Conservation (phyloP, 306 rosid genomes). For the Acacia confusa region DNA sequence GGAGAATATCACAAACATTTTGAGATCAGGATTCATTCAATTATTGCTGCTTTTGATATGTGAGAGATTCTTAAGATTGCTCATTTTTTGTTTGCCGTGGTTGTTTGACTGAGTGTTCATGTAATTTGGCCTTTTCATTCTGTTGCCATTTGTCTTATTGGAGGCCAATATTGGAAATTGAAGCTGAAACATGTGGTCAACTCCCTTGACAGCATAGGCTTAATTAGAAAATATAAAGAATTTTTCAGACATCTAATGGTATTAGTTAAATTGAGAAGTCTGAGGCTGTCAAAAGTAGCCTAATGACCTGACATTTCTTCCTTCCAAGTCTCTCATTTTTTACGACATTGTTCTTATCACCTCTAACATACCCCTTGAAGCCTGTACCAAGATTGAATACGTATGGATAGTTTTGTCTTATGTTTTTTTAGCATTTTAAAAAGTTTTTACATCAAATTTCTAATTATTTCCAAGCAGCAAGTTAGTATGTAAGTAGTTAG, state of each 20-base stretch:
- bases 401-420: background rate
- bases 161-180: conserved; percentile 59
- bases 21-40: conserved; percentile 82
- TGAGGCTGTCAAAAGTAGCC: background rate
- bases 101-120: conserved; percentile 81
- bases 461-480: background rate
- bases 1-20: conserved; percentile 53
- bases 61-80: conserved; percentile 42
- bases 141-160: conserved; percentile 64
- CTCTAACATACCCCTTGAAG: background rate
- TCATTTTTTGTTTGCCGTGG: conserved; percentile 61
- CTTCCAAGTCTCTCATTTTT: too few species aligned
- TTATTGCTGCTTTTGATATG: conserved; percentile 85
- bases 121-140: conserved; percentile 54
- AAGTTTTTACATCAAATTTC: background rate
- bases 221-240: background rate
- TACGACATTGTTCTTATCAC: background rate
- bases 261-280: background rate
- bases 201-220: background rate
- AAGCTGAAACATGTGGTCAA: conserved; percentile 45
- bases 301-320: background rate
- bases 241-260: background rate
- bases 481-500: background rate
- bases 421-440: background rate
- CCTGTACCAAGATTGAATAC: background rate